Evolutionary conservation across 139 green algal species (phyloP), one percentile per base, ranked within the genome.

Genomic region (Pseudopediastrum boryanum): DNA sequence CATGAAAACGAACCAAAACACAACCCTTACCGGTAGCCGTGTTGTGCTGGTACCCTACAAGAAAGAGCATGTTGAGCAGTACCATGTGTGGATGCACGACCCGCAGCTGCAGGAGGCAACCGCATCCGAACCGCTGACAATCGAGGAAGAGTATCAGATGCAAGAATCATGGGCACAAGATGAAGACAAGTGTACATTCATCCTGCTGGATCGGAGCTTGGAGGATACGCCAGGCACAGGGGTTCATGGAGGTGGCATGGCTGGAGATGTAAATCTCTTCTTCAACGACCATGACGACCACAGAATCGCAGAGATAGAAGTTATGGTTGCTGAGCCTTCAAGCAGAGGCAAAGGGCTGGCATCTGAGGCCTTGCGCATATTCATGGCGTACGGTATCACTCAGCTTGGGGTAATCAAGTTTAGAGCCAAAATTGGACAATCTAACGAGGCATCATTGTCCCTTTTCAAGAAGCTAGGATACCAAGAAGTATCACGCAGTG

Each of bases 71-170:
- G 93, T 97, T 12, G 27, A 39, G 3, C 56, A 27, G 0, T 95
- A 95, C 64, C 90, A 95, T 42, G 46, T 52, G 5, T 92, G 87
- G 83, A 92, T 91, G 89, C 46, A 89, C 72, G 84, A 94, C 71
- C 77, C 87, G 2, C 33, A 65, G 1, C 68, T 97, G 25, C 85
- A 91, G 61, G 81, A 95, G 78, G 75, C 81, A 1, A 97, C 93
- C 12, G 93, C 92, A 4, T 93, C 86, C 33, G 93, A 97, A 81
- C 91, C 85, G 0, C 81, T 97, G 2, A 85, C 42, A 4, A 9
- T 92, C 52, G 84, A 93, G 43, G 90, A 96, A 64, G 93, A 97
- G 76, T 94, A 94, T 62, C 81, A 79, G 0, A 97, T 97, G 93
- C 92, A 96, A 83, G 41, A 78, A 2, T 81, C 66, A 16, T 97